A percentile compares a stretch with the other conserved stretches of the same genome.
Conservation (phyloP, 306 rosid species). For the Carpinus fangiana region DNA sequence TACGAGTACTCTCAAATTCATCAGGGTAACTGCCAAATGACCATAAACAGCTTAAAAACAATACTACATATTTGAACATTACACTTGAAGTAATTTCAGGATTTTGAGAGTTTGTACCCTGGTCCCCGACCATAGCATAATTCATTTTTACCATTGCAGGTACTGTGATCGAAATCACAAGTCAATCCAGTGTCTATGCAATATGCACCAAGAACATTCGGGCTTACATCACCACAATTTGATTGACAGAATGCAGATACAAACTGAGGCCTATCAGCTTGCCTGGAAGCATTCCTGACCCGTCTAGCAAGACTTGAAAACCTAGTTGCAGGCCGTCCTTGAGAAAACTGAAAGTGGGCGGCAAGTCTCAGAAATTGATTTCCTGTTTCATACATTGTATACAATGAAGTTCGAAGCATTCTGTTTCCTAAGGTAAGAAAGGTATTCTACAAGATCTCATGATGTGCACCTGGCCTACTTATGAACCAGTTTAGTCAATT, state of each 20-base stretch:
- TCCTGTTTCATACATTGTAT: not conserved
- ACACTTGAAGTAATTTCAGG: not conserved
- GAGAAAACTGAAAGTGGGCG: conserved; percentile 62
- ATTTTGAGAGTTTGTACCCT: conserved; percentile 49
- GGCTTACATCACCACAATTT: conserved; percentile 96
- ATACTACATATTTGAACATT: not conserved
- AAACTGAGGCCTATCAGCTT: conserved; percentile 62
- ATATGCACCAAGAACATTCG: conserved; percentile 85
- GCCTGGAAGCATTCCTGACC: conserved; percentile 62
- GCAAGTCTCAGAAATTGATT: conserved; percentile 33
- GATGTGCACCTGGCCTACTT: not conserved
- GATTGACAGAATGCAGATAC: conserved; percentile 95
- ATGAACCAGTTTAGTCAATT: not conserved
- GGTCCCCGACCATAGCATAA: conserved; percentile 90
- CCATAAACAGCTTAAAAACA: not conserved
- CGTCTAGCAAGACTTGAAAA: conserved; percentile 60
- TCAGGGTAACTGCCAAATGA: conserved; percentile 72
- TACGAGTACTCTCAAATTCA: conserved; percentile 93
- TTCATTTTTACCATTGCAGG: conserved; percentile 86
- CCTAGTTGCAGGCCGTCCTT: conserved; percentile 58
- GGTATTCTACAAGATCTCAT: not conserved
- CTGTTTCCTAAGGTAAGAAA: not conserved
- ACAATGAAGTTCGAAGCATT: not conserved
- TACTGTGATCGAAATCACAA: conserved; percentile 93
- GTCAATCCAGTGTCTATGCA: conserved; percentile 83